Percentiles rank a stretch among this genome's conserved stretches.
Evolutionary conservation across 2,329 filamentous ascomycete genomes (phyloP).

Genomic region (Mycosphaerella sp.): DNA sequence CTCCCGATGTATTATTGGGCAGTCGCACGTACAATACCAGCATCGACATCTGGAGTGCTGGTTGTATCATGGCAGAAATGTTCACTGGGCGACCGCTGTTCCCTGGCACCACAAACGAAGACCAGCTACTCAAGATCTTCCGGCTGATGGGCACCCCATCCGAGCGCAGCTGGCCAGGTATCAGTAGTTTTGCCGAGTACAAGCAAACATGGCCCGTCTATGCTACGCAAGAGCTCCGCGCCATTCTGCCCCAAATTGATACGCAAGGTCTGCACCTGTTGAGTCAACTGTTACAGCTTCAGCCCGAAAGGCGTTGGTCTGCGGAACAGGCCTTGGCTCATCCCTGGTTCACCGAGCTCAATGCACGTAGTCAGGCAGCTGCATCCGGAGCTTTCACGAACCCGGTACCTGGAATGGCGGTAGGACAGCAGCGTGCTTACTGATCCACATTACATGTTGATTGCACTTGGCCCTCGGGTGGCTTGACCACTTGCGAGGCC

Average conservation of each 20-base stretch:
- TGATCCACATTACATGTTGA: background rate
- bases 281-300: conserved; percentile 82
- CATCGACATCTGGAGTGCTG: conserved; percentile 98
- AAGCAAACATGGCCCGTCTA: conserved; percentile 93
- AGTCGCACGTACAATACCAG: conserved; percentile 98
- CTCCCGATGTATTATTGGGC: conserved; percentile 88
- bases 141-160: conserved; percentile 97
- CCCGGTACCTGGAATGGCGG: conserved; percentile 16
- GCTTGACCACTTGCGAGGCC: background rate
- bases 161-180: conserved; percentile 91
- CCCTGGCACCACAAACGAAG: conserved; percentile 95
- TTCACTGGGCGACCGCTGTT: conserved; percentile 93
- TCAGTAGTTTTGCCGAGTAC: conserved; percentile 94
- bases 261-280: conserved; percentile 78
- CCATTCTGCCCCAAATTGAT: conserved; percentile 87
- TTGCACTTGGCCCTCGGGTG: background rate
- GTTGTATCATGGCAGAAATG: conserved; percentile 99
- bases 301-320: conserved; percentile 84
- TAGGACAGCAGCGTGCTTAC: conserved; percentile 24
- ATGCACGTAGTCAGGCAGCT: conserved; percentile 30
- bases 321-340: conserved; percentile 81
- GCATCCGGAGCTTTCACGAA: conserved; percentile 21
- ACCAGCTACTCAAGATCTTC: conserved; percentile 96
- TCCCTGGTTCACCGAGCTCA: conserved; percentile 80
- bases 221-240: conserved; percentile 79